Evolutionary conservation across 306 rosid genomes (phyloP).

Genomic region (Cicer arietinum): DNA sequence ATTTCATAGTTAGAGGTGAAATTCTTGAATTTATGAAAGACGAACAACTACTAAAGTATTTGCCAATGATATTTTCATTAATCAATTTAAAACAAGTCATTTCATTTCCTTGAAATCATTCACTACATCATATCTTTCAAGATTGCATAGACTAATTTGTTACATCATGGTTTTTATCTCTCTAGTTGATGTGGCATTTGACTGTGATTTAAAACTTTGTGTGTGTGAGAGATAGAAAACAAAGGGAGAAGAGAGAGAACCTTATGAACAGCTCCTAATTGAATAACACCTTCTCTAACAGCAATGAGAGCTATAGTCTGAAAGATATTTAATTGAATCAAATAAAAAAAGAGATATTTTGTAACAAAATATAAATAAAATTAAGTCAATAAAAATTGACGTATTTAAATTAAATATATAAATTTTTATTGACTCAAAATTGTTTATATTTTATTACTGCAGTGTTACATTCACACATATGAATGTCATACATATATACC

Average conservation of each 20-base stretch:
- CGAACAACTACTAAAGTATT: no score
- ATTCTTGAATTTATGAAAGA: no score
- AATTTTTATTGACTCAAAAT: no score
- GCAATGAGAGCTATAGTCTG: constrained; percentile 97
- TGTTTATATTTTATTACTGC: background rate
- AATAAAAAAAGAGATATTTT: constrained; percentile 1
- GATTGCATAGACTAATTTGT: background rate
- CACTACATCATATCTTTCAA: no score
- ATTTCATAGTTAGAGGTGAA: no score
- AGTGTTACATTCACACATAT: background rate
- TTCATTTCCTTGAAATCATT: no score
- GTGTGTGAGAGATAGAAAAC: background rate
- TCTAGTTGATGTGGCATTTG: background rate
- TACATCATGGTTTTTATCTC: background rate
- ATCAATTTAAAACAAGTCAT: no score
- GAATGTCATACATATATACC: constrained; percentile 39
- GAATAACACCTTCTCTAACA: constrained; percentile 97
- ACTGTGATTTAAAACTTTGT: background rate
- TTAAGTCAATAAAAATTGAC: no score
- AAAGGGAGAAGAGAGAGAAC: constrained; percentile 46
- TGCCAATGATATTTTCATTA: no score
- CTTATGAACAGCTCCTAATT: constrained; percentile 89
- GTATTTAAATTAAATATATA: background rate
- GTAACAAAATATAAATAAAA: no score
- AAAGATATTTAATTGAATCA: constrained; percentile 34